A percentile compares a stretch with the other conserved stretches of the same genome.
Evolutionary conservation across 2,329 filamentous ascomycete species (phyloP).

Genomic region (Clonostachys rhizophaga): DNA sequence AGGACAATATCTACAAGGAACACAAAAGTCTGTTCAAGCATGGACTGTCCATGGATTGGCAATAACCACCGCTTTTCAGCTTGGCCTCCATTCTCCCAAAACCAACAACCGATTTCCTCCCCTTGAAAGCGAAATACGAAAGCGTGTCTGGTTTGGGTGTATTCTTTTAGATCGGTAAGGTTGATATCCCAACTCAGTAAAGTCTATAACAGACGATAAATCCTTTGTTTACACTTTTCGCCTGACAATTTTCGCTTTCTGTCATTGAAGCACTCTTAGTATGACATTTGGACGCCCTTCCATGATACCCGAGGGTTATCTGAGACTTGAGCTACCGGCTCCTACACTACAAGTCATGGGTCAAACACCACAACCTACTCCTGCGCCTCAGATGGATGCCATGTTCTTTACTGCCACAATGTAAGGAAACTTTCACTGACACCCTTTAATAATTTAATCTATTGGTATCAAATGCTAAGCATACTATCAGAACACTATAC

Average conservation of each 20-base stretch:
- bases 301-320: neutral
- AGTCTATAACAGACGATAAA: no score
- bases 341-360: neutral
- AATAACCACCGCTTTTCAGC: neutral
- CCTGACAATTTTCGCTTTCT: no score
- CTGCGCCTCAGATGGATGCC: neutral
- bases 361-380: neutral
- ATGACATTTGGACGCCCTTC: neutral
- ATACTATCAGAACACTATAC: neutral
- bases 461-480: no score
- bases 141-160: neutral
- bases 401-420: neutral
- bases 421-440: neutral
- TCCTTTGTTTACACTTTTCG: no score
- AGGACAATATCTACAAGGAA: neutral
- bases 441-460: no score
- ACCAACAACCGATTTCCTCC: neutral
- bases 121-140: neutral
- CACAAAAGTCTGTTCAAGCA: neutral
- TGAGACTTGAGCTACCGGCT: neutral
- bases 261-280: neutral
- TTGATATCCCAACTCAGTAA: no score
- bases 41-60: neutral
- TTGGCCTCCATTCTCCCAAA: neutral
- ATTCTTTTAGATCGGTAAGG: neutral